Evolutionary conservation across 1,284 basidiomycete genomes (phyloP).

Genomic region (Cutaneotrichosporon sp.): DNA sequence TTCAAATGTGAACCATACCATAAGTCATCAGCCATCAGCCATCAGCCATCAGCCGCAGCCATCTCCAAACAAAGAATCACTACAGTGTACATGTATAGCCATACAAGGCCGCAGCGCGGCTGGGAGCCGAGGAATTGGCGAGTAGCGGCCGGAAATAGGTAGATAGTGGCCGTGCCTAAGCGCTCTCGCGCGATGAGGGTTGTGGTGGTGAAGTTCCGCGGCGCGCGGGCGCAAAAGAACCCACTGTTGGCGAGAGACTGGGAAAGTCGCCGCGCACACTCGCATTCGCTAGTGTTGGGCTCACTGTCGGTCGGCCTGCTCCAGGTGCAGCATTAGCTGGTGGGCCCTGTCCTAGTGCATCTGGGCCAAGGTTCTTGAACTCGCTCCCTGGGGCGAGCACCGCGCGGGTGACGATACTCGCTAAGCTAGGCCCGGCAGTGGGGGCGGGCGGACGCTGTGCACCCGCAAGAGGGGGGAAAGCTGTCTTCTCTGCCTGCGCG

Average conservation of each 20-base stretch:
- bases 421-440: constrained; percentile 44
- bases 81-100: not conserved
- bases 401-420: constrained; percentile 51
- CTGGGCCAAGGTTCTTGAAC: constrained; percentile 20
- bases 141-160: not conserved
- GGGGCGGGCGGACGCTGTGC: constrained; percentile 3
- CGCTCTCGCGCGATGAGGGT: not conserved
- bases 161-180: not conserved
- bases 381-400: constrained; percentile 43
- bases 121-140: not conserved
- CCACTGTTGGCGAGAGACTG: constrained; percentile 16
- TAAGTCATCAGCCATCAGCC: too few relatives aligned
- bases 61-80: not conserved
- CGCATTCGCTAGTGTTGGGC: not conserved
- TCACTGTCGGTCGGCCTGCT: not conserved
- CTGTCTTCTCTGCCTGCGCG: constrained; percentile 31
- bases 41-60: not conserved
- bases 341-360: not conserved
- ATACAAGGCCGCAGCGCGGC: not conserved
- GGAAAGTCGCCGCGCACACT: constrained; percentile 18
- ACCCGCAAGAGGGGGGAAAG: constrained; percentile 47
- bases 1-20: too few relatives aligned
- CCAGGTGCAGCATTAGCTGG: not conserved
- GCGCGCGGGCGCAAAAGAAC: constrained; percentile 10
- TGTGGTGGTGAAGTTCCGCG: not conserved